Evolutionary conservation across 2,329 filamentous ascomycete genomes (phyloP).

Genomic region (Thelonectria discophora): DNA sequence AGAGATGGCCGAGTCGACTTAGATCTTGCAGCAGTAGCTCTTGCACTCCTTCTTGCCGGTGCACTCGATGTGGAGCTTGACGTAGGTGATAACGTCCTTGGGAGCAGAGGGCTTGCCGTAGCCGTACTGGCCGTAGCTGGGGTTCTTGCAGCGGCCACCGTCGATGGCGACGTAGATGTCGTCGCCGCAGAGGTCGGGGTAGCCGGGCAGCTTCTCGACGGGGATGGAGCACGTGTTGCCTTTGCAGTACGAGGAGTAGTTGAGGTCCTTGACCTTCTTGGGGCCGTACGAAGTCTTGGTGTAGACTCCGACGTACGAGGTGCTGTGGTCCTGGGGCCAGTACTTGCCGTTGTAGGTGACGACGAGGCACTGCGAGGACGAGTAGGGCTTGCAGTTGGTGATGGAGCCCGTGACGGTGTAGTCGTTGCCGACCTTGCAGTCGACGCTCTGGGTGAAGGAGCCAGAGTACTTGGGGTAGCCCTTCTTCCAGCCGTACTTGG

Average conservation of each 20-base stretch:
- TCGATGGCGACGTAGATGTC: slow-evolving; percentile 32
- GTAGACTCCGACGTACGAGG: slow-evolving; percentile 33
- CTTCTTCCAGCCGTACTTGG: slow-evolving; percentile 27
- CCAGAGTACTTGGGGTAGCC: slow-evolving; percentile 25
- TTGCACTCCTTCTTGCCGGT: slow-evolving; percentile 22
- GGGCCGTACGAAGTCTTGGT: slow-evolving; percentile 5
- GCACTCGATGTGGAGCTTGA: slow-evolving; percentile 19
- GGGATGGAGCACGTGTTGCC: slow-evolving; percentile 32
- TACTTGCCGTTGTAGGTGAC: slow-evolving; percentile 26
- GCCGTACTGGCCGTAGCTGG: slow-evolving; percentile 4
- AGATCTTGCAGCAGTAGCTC: slow-evolving; percentile 19
- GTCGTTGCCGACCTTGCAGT: slow-evolving; percentile 25
- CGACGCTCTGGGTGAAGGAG: slow-evolving; percentile 11
- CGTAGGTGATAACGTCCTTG: slow-evolving; percentile 9
- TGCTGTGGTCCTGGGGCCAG: slow-evolving; percentile 28
- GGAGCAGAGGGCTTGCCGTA: slow-evolving; percentile 1
- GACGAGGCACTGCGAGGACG: slow-evolving; percentile 28
- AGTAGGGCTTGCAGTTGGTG: slow-evolving; percentile 15
- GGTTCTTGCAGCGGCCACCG: slow-evolving; percentile 28
- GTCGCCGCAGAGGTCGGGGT: slow-evolving; percentile 26
- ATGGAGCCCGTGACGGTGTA: slow-evolving; percentile 33
- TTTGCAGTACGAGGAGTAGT: slow-evolving; percentile 32
- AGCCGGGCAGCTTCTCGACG: slow-evolving; percentile 29
- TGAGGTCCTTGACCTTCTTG: slow-evolving; percentile 28
- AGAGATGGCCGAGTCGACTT: background rate